Conservation (phyloP, 2,329 filamentous ascomycete genomes). For the Cladosporium sp. region DNA sequence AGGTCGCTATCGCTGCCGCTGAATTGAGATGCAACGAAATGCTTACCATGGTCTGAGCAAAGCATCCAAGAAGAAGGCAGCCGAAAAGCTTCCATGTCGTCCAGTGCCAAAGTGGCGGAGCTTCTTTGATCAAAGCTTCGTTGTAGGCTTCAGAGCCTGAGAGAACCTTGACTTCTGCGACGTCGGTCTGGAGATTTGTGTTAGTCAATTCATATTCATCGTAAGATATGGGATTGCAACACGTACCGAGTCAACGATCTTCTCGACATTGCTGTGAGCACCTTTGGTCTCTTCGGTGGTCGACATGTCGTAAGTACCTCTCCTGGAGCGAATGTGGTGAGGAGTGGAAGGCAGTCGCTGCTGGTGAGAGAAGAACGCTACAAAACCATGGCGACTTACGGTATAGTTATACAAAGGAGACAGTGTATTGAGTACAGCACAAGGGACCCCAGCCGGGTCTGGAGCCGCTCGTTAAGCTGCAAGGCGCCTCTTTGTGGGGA, state of each 20-base stretch:
- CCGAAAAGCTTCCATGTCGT: constrained; percentile 28
- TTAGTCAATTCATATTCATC: background rate
- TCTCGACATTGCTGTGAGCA: constrained; percentile 13
- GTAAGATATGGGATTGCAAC: background rate
- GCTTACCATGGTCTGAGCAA: constrained; percentile 34
- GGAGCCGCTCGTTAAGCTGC: constrained; percentile 17
- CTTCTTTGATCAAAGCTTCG: constrained; percentile 57
- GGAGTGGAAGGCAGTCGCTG: background rate
- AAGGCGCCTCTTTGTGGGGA: constrained; percentile 17
- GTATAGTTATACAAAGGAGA: constrained; percentile 15
- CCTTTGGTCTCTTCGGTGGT: constrained; percentile 12
- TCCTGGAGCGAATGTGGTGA: constrained; percentile 6
- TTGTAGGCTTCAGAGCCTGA: constrained; percentile 56
- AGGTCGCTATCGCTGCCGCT: background rate
- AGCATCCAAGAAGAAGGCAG: constrained; percentile 39
- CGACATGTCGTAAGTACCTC: constrained; percentile 11
- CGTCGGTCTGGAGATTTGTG: constrained; percentile 16
- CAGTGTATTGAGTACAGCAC: background rate
- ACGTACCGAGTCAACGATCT: constrained; percentile 15
- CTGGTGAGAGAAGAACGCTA: background rate
- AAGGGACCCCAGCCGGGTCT: constrained; percentile 13
- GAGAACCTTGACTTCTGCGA: constrained; percentile 47
- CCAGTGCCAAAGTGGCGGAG: constrained; percentile 34
- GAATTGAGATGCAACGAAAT: background rate
- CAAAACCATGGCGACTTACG: background rate